Base-by-base conservation (phyloP, 306 rosid genomes). In the Calophaca sinica region DNA sequence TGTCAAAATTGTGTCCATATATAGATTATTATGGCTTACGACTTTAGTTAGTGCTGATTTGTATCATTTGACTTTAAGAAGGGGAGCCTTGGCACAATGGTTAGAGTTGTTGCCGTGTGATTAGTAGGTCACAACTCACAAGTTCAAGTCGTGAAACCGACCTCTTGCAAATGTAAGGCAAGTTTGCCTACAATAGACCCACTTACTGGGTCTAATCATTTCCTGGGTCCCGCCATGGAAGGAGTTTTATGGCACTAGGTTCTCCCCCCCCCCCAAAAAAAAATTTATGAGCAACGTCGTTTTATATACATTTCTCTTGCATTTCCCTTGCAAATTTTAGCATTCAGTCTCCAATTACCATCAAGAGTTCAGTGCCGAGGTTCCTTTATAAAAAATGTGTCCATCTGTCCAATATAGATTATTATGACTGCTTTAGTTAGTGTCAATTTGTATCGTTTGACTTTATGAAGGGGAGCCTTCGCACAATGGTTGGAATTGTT, bases 11-110 rank as follows among this genome's bases (percentile, higher is more conserved):
- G 1, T 14, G n/a, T 72, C 54, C 60, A 29, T 35, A 57, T 26
- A 8, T 55, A 15, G 53, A 62, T 54, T 54, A 54, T 72, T 46
- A 44, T 64, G 72, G 39, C 10, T 66, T 36, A 20, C 28, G 26
- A 57, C 29, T 54, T 72, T 9, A 33, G 41, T 72, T n/a, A 20
- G 26, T 62, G 72, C 14, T 14, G 7, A 9, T 71, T 9, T 62
- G 61, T 79, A 14, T 28, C 55, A 3, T 10, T 61, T 35, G 39
- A 11, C 62, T 29, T 57, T 53, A 13, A 14, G 26, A 9, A 9
- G 3, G 14, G 36, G 38, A 57, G 6, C 62, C 62, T 57, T 60
- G 13, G 1, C 65, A 35, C 11, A n/a, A 2, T 60, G 45, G 45
- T 60, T 12, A 12, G 10, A 35, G 9, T 60, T 33, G 65, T 60